These are phyloP conservation scores for Vitis cinerea DNA, from an alignment of 164 flowering plant species.

Conservation along the genomic window DNA sequence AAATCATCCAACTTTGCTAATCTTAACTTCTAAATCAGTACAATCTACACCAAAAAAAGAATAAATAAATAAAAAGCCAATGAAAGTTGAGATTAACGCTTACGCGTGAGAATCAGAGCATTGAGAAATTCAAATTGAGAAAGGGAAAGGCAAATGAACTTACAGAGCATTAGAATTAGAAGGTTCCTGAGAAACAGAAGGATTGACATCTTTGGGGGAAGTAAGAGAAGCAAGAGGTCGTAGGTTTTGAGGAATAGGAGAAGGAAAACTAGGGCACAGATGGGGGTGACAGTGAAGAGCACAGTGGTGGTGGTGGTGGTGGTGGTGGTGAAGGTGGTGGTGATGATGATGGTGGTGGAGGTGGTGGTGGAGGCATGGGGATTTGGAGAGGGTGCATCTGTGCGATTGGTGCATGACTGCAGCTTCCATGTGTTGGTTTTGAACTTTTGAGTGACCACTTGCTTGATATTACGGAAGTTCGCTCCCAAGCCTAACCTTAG, in stretches of 20 bases:
- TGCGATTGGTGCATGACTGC: conserved; percentile 1
- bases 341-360: conserved; percentile 5
- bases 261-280: conserved; percentile 3
- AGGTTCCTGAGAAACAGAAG: neutral
- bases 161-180: neutral
- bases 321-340: conserved; percentile 11
- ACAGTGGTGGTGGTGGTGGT: conserved; percentile 4
- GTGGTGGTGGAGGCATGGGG: neutral
- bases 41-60: neutral
- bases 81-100: too few relatives aligned
- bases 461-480: neutral
- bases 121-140: neutral
- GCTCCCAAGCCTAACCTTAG: too few relatives aligned
- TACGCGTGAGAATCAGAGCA: neutral
- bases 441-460: neutral
- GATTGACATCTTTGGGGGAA: neutral
- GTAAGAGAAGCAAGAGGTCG: neutral
- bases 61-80: too few relatives aligned
- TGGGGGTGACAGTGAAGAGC: neutral
- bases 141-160: neutral
- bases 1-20: neutral
- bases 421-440: neutral
- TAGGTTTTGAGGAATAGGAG: neutral
- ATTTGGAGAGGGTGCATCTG: neutral
- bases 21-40: neutral